These are phyloP conservation scores for Yamadazyma sp. DNA, from an alignment of 1,139 yeast genomes.

Conservation along the genomic window DNA sequence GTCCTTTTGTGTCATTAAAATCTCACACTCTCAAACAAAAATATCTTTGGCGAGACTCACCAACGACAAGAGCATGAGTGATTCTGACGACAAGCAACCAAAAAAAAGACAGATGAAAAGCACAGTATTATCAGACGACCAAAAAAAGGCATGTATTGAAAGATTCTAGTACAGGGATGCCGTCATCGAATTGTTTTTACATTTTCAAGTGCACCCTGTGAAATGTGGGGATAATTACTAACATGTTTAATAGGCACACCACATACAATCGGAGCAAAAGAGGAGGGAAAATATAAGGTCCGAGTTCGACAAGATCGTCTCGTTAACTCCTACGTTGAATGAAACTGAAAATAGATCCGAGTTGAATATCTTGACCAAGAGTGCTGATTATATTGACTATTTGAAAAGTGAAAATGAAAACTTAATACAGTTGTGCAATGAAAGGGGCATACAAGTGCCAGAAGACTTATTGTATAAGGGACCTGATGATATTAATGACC, in stretches of 20 bases:
- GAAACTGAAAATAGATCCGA: conserved; percentile 48
- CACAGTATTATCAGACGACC: conserved; percentile 42
- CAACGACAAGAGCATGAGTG: not conserved
- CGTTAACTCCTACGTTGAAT: conserved; percentile 41
- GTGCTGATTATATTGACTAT: conserved; percentile 47
- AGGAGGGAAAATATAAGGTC: conserved; percentile 48
- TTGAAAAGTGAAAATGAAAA: conserved; percentile 39
- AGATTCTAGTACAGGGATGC: not conserved
- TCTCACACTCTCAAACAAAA: not conserved
- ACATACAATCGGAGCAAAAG: conserved; percentile 51
- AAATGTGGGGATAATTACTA: conserved; percentile 13
- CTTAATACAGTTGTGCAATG: conserved; percentile 34
- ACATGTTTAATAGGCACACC: conserved; percentile 38
- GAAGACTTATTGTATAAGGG: conserved; percentile 39
- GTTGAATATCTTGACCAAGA: conserved; percentile 43
- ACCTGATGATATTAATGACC: conserved; percentile 26
- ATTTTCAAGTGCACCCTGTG: not conserved
- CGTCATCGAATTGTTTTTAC: not conserved
- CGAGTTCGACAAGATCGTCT: conserved; percentile 46
- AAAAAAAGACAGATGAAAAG: conserved; percentile 25
- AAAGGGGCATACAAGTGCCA: conserved; percentile 40
- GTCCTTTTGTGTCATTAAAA: conserved; percentile 1
- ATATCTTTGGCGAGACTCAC: not conserved
- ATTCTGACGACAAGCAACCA: conserved; percentile 1
- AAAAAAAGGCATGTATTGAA: conserved; percentile 40